Conservation (phyloP, 2,329 filamentous ascomycete genomes). For the Penicillium sp. region DNA sequence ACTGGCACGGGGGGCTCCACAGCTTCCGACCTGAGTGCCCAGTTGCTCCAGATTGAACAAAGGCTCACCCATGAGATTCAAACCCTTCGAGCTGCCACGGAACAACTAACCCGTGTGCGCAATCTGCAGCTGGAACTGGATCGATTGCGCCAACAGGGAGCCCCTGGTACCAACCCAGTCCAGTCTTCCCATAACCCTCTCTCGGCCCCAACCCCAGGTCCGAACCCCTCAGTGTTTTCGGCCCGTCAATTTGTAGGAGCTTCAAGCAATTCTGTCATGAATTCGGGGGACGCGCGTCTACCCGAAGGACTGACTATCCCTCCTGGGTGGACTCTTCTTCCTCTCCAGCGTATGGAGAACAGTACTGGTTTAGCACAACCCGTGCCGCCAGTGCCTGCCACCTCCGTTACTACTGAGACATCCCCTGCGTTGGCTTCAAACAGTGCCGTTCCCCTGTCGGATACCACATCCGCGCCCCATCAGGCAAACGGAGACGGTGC, state of each 20-base stretch:
- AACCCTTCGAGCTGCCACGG: conserved; percentile 62
- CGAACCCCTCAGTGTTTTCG: conserved; percentile 21
- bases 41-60: conserved; percentile 67
- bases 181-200: conserved; percentile 14
- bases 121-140: conserved; percentile 67
- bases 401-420: conserved; percentile 2
- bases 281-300: conserved; percentile 47
- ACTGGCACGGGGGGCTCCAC: conserved; percentile 20
- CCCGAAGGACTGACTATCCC: conserved; percentile 55
- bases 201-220: conserved; percentile 15
- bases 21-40: conserved; percentile 51
- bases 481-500: not conserved
- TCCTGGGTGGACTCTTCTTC: conserved; percentile 47
- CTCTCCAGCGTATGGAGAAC: conserved; percentile 26
- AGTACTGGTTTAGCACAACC: conserved; percentile 5
- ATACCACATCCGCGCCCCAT: not conserved
- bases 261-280: conserved; percentile 34
- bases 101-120: conserved; percentile 69
- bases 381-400: not conserved
- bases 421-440: conserved; percentile 2
- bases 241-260: conserved; percentile 32
- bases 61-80: conserved; percentile 69
- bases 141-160: conserved; percentile 59
- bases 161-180: conserved; percentile 10
- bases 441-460: not conserved